Evolutionary conservation across 345 rosid genomes (phyloP), one percentile per base, ranked within the genome.

Genomic region (Dipteronia sinensis): DNA sequence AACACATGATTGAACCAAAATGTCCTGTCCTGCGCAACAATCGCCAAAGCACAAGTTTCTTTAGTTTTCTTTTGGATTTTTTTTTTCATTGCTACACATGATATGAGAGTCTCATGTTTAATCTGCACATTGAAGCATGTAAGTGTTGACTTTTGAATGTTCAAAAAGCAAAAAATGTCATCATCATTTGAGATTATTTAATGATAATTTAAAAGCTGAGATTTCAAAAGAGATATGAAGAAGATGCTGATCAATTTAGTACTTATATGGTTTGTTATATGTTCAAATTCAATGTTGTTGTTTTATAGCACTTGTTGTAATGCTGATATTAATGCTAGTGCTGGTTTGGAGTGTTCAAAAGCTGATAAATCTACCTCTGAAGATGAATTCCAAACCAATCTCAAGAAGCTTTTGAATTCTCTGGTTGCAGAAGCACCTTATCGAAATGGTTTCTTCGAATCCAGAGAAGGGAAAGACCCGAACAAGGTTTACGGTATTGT

Each of bases 401-500:
- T 86, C 9, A 71, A 47, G 49, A 77, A 62, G 20, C 71, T 85
- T 6, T 23, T 83, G 49, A 53, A 44, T 71, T 82, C 81, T 4
- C 79, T 88, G 1, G 69, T 81, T 13, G 55, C 65, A 40, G 78
- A 76, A n/a, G 88, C 56, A n/a, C 69, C 84, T 67, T 27, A 38
- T 3, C 72, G 23, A 23, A 67, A 69, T 53, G 89, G 89, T 3
- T 88, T 86, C 77, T 74, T 73, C 22, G 78, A 65, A 25, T 15
- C 79, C 8, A 42, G 55, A 2, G 65, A 69, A 2, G 89, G 90
- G 7, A 79, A 76, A 69, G 70, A 44, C 15, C 27, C 70, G 6
- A 51, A 17, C 72, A 84, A 49, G 76, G 67, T 86, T 73, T 83
- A 81, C 23, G 86, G 88, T 68, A 79, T 86, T 67, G 25, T 79